Evolutionary conservation across 2,329 filamentous ascomycete genomes (phyloP).

Genomic region (Colletotrichum gigasporum): DNA sequence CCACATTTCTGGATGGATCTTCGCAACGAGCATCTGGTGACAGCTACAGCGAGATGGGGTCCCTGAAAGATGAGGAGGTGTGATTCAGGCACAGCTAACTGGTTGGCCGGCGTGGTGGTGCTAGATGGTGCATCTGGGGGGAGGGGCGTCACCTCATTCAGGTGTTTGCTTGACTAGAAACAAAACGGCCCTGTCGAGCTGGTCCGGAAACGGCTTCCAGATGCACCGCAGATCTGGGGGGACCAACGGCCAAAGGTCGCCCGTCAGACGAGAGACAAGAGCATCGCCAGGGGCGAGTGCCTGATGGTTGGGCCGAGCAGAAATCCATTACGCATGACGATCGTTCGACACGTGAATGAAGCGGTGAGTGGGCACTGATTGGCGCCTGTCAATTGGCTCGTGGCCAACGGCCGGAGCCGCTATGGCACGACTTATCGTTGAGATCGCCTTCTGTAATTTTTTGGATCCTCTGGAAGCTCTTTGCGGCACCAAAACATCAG

Average conservation of each 20-base stretch:
- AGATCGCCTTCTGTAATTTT: conserved; percentile 31
- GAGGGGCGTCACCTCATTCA: conserved; percentile 11
- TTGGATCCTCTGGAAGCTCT: conserved; percentile 13
- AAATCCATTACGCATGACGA: conserved; percentile 27
- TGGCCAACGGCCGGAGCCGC: conserved; percentile 22
- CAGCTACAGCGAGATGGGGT: not conserved
- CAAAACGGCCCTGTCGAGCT: not conserved
- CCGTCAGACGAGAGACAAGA: not conserved
- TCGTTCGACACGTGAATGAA: conserved; percentile 32
- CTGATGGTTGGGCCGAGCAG: conserved; percentile 12
- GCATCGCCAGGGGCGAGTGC: not conserved
- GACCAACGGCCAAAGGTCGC: not conserved
- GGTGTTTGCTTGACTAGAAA: conserved; percentile 2
- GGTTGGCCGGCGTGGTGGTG: not conserved
- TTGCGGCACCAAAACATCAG: not conserved
- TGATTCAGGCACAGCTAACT: not conserved
- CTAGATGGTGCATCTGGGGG: not conserved
- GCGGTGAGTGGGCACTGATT: conserved; percentile 30
- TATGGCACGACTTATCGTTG: conserved; percentile 27
- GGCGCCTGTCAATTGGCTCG: conserved; percentile 14
- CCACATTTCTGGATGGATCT: not conserved
- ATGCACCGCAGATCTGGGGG: conserved; percentile 1
- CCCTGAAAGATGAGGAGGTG: not conserved
- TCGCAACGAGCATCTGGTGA: not conserved
- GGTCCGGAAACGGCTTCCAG: not conserved